Evolutionary conservation across 1,139 yeast species (phyloP), one percentile per base, ranked within the genome.

Genomic region (Kodamaea sp.): DNA sequence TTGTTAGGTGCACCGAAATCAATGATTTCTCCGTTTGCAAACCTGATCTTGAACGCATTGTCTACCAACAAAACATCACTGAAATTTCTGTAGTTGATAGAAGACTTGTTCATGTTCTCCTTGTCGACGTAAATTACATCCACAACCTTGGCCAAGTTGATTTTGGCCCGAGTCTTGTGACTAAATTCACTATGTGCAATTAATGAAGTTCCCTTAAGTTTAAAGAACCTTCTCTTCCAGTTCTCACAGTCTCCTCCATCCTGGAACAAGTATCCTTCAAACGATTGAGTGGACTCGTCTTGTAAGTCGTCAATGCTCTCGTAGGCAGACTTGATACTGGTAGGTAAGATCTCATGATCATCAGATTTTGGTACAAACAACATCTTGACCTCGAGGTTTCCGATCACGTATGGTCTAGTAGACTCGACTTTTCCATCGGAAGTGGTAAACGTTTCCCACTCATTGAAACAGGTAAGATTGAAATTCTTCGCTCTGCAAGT

Each of bases 211-310:
- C 87, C 89, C 28, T 66, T 56, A 23, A 84, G 61, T 49, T 71
- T 78, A 63, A 78, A 83, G 57, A 57, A 82, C 39, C 92, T 63
- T 48, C 80, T 72, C 48, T 79, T 79, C 76, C 82, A 73, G 15
- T 69, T 55, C 10, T 72, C 73, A 46, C 86, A 73, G 57, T 84
- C 94, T 7, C 92, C 94, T 23, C 92, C 92, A 51, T 83, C 89
- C 59, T 84, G 94, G 49, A 77, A 75, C 61, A 83, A 58, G 51
- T 69, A 81, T 0, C 92, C 92, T 52, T 80, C 84, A 45, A 63
- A 60, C 1, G 44, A 44, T 11, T 69, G 50, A 7, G 52, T 39
- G 11, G 62, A 46, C 38, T 76, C 79, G 18, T 65, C 61, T 23
- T 55, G 53, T 34, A 75, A 62, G 45, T 78, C 75, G 12, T 65